Evolutionary conservation across 2,329 filamentous ascomycete genomes (phyloP), one percentile per base, ranked within the genome.

Genomic region (Phaeosphaeria sp.): DNA sequence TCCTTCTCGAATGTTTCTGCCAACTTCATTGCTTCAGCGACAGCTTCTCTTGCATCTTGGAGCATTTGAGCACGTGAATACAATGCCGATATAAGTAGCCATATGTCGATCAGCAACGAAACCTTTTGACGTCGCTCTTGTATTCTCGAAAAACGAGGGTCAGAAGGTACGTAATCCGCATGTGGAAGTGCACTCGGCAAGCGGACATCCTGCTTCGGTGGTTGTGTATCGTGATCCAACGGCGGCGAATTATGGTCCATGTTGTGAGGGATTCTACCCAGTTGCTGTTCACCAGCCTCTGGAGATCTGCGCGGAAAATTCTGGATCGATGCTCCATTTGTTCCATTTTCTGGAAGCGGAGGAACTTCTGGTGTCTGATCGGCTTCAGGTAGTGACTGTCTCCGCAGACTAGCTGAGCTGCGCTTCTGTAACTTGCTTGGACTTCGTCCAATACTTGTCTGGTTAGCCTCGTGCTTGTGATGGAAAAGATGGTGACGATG

Each of bases 41-140:
- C 86, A 6, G 94, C 92, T 52, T 89, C 91, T 66, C 86, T 87
- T 13, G 91, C 88, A 73, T 98, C 94, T 20, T 93, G 89, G 54
- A 87, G 87, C 80, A 96, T 87, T 9, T 85, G 86, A 7, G 94
- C 92, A 52, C 92, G 87, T 25, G 92, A 87, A 73, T 98, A 99
- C 63, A 98, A 89, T 0, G 90, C 90, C 1, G 92, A 90, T 60
- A 97, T 92, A 72, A 95, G 90, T 9, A 97, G 82, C 95, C 95
- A 99, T 30, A 97, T 88, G 64, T 89, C 90, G 20, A 93, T 81
- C 17, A 99, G 77, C 11, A 89, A 72, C 4, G 81, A 81, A 13
- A 87, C 78, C 17, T 82, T 84, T 56, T 87, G 84, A 53, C 83
- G 83, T 51, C 85, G 81, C 50, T 82, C 80, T 59, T 85, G 82